Conservation (phyloP, 768 basidiomycete species). For the Tephrocybe sp. region DNA sequence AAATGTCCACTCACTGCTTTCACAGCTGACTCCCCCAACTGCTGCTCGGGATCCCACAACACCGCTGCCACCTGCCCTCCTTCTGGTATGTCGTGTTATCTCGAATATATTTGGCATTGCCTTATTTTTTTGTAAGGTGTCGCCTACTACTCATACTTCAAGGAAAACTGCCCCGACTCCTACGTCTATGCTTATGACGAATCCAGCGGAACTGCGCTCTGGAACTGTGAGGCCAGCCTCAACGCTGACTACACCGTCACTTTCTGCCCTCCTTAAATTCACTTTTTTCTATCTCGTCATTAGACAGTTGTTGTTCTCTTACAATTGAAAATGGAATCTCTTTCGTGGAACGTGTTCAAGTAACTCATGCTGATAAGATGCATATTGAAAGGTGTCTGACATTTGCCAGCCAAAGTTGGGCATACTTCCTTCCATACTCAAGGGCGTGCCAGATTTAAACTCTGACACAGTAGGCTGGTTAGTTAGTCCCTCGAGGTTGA, state of each 20-base stretch:
- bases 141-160: constrained; percentile 24
- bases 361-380: too few relatives aligned
- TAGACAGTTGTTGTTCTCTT: too few relatives aligned
- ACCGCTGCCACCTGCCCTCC: constrained; percentile 33
- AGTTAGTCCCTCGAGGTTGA: neutral
- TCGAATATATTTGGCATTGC: constrained; percentile 8
- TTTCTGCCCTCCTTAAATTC: constrained; percentile 20
- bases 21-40: constrained; percentile 32
- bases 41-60: constrained; percentile 31
- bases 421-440: too few relatives aligned
- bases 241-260: constrained; percentile 27
- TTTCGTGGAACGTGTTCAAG: too few relatives aligned
- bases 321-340: too few relatives aligned
- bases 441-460: neutral
- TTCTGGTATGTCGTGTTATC: constrained; percentile 21
- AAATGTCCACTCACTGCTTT: neutral
- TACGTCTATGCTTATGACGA: constrained; percentile 51
- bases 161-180: constrained; percentile 24
- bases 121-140: constrained; percentile 18
- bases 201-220: constrained; percentile 42
- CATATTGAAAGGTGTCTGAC: too few relatives aligned
- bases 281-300: too few relatives aligned
- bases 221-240: constrained; percentile 32
- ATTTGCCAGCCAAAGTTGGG: too few relatives aligned
- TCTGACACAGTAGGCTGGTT: constrained; percentile 1